Conservation (phyloP, 2,329 filamentous ascomycete species). For the Beauveria scarabaeidicola region DNA sequence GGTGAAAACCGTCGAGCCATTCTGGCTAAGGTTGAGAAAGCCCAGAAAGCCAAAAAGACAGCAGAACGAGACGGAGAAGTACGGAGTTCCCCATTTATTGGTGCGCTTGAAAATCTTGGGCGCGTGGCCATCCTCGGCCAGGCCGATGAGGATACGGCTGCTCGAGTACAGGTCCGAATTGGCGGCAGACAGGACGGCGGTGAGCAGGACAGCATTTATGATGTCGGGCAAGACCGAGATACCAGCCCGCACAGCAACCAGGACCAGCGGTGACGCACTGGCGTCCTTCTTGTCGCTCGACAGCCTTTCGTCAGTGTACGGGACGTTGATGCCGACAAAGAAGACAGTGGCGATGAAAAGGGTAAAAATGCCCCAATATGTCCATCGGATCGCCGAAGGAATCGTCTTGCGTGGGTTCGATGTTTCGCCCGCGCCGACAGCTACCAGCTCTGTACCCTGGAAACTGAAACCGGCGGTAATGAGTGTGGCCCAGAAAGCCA, state of each 20-base stretch:
- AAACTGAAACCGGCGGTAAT: constrained; percentile 63
- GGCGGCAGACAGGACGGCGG: constrained; percentile 69
- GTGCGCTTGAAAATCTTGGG: constrained; percentile 51
- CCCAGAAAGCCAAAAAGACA: constrained; percentile 53
- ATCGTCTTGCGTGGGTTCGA: constrained; percentile 64
- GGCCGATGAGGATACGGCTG: constrained; percentile 57
- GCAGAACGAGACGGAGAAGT: constrained; percentile 45
- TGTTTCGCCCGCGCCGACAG: constrained; percentile 70
- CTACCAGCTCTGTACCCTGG: constrained; percentile 68
- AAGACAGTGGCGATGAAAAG: constrained; percentile 59
- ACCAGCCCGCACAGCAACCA: constrained; percentile 52
- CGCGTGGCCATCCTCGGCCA: constrained; percentile 56
- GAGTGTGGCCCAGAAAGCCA: constrained; percentile 61
- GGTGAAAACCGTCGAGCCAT: constrained; percentile 54
- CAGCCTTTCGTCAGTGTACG: constrained; percentile 49
- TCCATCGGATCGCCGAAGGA: constrained; percentile 63
- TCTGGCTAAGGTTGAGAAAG: constrained; percentile 57
- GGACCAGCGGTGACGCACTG: constrained; percentile 57
- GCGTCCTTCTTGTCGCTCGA: constrained; percentile 45
- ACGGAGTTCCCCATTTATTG: constrained; percentile 54
- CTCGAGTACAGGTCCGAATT: constrained; percentile 71
- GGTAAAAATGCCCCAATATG: constrained; percentile 65
- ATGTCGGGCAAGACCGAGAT: constrained; percentile 57
- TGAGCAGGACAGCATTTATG: constrained; percentile 71
- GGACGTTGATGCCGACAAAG: constrained; percentile 64